These are phyloP conservation scores for Elongisporangium senticosum DNA, from an alignment of 352 stramenopile species.

Conservation along the genomic window DNA sequence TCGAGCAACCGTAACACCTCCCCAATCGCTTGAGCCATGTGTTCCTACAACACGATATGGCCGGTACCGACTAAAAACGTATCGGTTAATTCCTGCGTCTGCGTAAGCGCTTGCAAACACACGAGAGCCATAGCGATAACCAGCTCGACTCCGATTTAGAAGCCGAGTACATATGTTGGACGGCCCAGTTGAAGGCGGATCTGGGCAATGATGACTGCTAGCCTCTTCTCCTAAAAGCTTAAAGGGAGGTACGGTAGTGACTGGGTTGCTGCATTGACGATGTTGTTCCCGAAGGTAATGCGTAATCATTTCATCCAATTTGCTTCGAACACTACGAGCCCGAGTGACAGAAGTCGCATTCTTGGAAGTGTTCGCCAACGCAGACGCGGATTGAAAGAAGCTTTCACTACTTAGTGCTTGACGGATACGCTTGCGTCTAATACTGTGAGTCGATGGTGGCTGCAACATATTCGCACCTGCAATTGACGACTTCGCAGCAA, in stretches of 20 bases:
- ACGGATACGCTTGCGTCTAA: slow-evolving; percentile 28
- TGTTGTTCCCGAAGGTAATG: slow-evolving; percentile 87
- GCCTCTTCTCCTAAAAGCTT: slow-evolving; percentile 54
- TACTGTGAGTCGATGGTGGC: slow-evolving; percentile 1
- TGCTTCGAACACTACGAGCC: slow-evolving; percentile 19
- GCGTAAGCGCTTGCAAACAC: slow-evolving; percentile 47
- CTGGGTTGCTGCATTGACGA: slow-evolving; percentile 79
- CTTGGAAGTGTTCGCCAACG: not conserved
- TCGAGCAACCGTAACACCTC: slow-evolving; percentile 47
- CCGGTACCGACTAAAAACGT: slow-evolving; percentile 73
- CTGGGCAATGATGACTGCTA: slow-evolving; percentile 61
- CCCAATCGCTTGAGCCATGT: slow-evolving; percentile 49
- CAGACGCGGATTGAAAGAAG: slow-evolving; percentile 21
- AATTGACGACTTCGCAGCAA: not conserved
- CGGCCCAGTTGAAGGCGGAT: slow-evolving; percentile 35
- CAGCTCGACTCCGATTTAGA: slow-evolving; percentile 36
- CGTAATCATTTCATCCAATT: slow-evolving; percentile 79
- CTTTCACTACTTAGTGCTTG: slow-evolving; percentile 18
- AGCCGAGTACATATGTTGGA: slow-evolving; percentile 63
- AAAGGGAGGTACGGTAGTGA: slow-evolving; percentile 84
- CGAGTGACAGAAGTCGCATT: not conserved
- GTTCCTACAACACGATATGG: slow-evolving; percentile 56
- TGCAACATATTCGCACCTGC: not conserved
- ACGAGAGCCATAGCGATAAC: slow-evolving; percentile 36
- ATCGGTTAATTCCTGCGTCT: slow-evolving; percentile 70